Evolutionary conservation across 2,329 filamentous ascomycete genomes (phyloP), one percentile per base, ranked within the genome.

Genomic region (Fusarium acutatum): DNA sequence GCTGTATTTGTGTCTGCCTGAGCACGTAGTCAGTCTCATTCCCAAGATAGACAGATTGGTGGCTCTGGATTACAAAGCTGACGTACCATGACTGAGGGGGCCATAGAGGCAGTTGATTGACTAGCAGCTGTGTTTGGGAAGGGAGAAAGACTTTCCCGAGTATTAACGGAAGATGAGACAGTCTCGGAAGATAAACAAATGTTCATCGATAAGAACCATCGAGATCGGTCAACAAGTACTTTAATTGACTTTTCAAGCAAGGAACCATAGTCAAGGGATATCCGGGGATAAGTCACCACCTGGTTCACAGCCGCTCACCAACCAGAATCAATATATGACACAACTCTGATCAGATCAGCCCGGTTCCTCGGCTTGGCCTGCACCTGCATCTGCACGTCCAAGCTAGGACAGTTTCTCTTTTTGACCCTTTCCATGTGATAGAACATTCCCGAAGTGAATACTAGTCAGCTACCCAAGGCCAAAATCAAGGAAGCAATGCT

Each of bases 11-110:
- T 56, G 26, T 72, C 65, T 54, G 52, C 49, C 75, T 78, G 64
- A 53, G 34, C 14, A 30, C 13, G 8, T 41, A 30, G n/a, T 30
- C n/a, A 38, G 52, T 38, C 22, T 38, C 43, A 9, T 35, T 30
- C 30, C 30, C 22, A 58, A 28, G 15, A 26, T 12, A 24, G 24
- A 34, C 12, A 24, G 22, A 38, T 34, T 14, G 35, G 18, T 15
- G 11, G 35, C 35, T 43, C 13, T 26, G 35, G 44, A 24, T 41
- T 57, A n/a, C 24, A 57, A 41, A 37, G n/a, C 43, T 50, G 30
- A 69, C 75, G 28, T 69, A 77, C 75, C 62, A 67, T 50, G 20
- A 46, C 64, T 40, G 73, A 74, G 49, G 60, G 66, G 65, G 63
- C 44, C 65, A 74, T 74, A 17, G 24, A 32, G 35, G 13, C 15